A percentile compares a stretch with the other conserved stretches of the same genome.
Evolutionary conservation across 2,329 filamentous ascomycete genomes (phyloP).

Genomic region (Aspergillus caelatus): DNA sequence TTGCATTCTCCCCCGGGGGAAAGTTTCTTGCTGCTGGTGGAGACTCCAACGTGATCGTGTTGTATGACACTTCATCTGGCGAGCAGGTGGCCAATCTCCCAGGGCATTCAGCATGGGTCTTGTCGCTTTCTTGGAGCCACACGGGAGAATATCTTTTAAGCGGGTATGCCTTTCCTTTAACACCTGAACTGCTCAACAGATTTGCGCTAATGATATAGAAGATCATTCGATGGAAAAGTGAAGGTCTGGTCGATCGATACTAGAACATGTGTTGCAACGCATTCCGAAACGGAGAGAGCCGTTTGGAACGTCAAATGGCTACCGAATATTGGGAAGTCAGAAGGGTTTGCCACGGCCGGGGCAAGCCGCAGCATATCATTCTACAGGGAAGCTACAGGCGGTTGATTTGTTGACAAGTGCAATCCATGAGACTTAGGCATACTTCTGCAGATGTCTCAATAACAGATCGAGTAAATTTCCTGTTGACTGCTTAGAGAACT

Average conservation of each 20-base stretch:
- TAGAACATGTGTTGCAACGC: slow-evolving; percentile 83
- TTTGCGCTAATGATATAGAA: slow-evolving; percentile 31
- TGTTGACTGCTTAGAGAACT: not conserved
- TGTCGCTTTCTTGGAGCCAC: slow-evolving; percentile 88
- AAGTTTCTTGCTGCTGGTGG: slow-evolving; percentile 87
- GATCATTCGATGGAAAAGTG: slow-evolving; percentile 85
- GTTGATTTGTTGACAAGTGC: not conserved
- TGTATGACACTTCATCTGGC: slow-evolving; percentile 90
- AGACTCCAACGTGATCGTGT: slow-evolving; percentile 82
- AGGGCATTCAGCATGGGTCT: slow-evolving; percentile 84
- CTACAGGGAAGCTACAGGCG: slow-evolving; percentile 80
- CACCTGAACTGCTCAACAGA: not conserved
- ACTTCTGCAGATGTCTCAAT: not conserved
- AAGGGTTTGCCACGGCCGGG: slow-evolving; percentile 79
- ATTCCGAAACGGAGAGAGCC: slow-evolving; percentile 83
- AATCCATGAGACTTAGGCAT: not conserved
- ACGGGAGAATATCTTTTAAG: slow-evolving; percentile 90
- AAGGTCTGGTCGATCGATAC: slow-evolving; percentile 95
- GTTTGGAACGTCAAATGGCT: slow-evolving; percentile 86
- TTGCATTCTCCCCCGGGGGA: slow-evolving; percentile 85
- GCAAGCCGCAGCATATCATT: slow-evolving; percentile 76
- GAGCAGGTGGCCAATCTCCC: slow-evolving; percentile 86
- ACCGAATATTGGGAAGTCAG: slow-evolving; percentile 63
- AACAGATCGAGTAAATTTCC: not conserved
- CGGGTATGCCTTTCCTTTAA: slow-evolving; percentile 55